These are phyloP conservation scores for Aspergillus incahuasiensis DNA, from an alignment of 495 filamentous ascomycete genomes.

Conservation along the genomic window DNA sequence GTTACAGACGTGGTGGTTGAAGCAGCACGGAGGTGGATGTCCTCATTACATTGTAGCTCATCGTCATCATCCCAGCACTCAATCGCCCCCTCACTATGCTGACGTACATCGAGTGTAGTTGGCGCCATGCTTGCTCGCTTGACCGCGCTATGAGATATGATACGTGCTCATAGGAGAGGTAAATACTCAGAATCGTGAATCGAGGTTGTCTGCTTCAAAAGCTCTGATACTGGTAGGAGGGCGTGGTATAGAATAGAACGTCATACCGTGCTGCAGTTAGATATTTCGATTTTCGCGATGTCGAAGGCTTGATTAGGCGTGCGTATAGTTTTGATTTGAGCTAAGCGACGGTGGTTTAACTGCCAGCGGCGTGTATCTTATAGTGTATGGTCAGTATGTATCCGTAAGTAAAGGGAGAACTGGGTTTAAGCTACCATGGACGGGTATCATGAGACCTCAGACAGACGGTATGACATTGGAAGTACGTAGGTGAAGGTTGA, in stretches of 20 bases:
- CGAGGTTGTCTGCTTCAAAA: constrained; percentile 22
- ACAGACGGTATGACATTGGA: constrained; percentile 1
- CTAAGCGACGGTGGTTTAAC: not conserved
- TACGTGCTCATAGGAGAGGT: not conserved
- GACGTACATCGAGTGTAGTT: constrained; percentile 51
- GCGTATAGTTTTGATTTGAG: not conserved
- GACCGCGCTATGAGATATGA: not conserved
- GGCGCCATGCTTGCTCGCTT: constrained; percentile 46
- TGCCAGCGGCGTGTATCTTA: not conserved
- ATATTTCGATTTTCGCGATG: not conserved
- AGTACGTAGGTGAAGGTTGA: not conserved
- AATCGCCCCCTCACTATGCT: constrained; percentile 53
- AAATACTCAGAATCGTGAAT: not conserved
- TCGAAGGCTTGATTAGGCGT: not conserved
- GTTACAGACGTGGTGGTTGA: constrained; percentile 55
- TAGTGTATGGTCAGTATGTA: not conserved
- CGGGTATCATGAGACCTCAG: not conserved
- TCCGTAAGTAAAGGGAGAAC: not conserved
- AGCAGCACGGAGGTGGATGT: constrained; percentile 61
- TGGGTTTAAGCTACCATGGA: not conserved
- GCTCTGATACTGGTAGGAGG: constrained; percentile 22
- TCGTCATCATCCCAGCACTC: constrained; percentile 91
- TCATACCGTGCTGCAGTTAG: constrained; percentile 32
- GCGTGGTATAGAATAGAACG: constrained; percentile 19
- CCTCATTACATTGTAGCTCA: constrained; percentile 69